These are phyloP conservation scores for Mycena venus DNA, from an alignment of 768 basidiomycete species.

Conservation along the genomic window DNA sequence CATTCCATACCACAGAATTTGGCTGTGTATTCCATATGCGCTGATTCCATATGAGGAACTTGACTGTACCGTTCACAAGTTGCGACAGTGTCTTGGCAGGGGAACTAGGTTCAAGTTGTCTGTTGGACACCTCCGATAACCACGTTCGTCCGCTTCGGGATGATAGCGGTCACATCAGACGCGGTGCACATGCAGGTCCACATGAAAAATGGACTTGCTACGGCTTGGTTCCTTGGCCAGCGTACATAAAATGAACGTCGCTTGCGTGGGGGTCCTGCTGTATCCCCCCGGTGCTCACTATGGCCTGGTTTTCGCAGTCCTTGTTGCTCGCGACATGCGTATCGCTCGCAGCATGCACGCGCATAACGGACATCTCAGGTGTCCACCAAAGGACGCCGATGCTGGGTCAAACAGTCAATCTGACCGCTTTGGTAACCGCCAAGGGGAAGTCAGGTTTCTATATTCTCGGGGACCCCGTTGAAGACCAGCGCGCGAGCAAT, in stretches of 20 bases:
- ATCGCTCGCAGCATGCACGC: slow-evolving; percentile 46
- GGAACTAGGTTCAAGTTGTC: too few species aligned
- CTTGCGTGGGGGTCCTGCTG: background rate
- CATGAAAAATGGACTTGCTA: background rate
- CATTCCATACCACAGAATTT: too few species aligned
- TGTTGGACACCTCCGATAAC: too few species aligned
- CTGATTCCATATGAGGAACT: too few species aligned
- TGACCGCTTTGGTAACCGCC: slow-evolving; percentile 67
- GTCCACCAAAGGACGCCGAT: slow-evolving; percentile 60
- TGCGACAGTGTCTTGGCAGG: too few species aligned
- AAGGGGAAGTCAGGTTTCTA: slow-evolving; percentile 44
- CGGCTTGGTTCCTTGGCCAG: background rate
- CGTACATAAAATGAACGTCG: background rate
- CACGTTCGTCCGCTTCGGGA: too few species aligned
- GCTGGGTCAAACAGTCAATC: slow-evolving; percentile 58
- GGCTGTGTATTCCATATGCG: too few species aligned
- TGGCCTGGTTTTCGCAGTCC: slow-evolving; percentile 47
- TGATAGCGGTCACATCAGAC: too few species aligned
- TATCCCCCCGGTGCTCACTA: slow-evolving; percentile 25
- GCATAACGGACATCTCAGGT: slow-evolving; percentile 70
- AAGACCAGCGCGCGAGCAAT: slow-evolving; percentile 63
- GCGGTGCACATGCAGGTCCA: too few species aligned
- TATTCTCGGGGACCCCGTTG: slow-evolving; percentile 38
- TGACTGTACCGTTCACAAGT: too few species aligned
- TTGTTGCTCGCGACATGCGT: slow-evolving; percentile 44